phyloP scores from a whole-genome alignment of 2,329 filamentous ascomycete genomes.

The Penicillium sp. region DNA sequence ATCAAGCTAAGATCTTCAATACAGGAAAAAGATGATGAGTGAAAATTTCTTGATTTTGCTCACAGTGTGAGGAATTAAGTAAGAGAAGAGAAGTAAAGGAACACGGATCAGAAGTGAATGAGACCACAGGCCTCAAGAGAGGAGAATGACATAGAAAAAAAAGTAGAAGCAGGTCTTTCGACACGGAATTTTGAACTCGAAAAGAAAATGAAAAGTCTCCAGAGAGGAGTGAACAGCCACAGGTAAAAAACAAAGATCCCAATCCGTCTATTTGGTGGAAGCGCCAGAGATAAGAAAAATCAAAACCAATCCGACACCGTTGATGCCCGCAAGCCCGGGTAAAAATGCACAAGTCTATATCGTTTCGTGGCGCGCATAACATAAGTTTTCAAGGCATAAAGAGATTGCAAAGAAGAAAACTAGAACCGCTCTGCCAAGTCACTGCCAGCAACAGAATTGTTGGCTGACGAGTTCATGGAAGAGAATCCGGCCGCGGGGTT shows the following conservation, averaged over 20 bases:
- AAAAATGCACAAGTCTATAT: constrained; percentile 44
- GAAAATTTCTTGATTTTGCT: constrained; percentile 17
- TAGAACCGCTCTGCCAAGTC: constrained; percentile 62
- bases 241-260: constrained; percentile 12
- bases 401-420: constrained; percentile 6
- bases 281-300: constrained; percentile 22
- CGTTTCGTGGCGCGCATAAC: constrained; percentile 41
- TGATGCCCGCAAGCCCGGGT: constrained; percentile 38
- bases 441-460: constrained; percentile 73
- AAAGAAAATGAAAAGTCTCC: constrained; percentile 5
- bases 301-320: constrained; percentile 35
- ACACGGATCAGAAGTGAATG: constrained; percentile 16
- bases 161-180: constrained; percentile 10
- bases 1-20: not conserved
- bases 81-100: constrained; percentile 11
- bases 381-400: constrained; percentile 18
- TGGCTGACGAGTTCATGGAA: constrained; percentile 74
- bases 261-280: constrained; percentile 25
- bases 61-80: constrained; percentile 20
- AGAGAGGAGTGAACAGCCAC: constrained; percentile 12
- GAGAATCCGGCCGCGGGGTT: constrained; percentile 65
- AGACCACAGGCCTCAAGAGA: constrained; percentile 26
- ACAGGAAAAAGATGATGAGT: not conserved
- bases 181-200: constrained; percentile 22
- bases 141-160: constrained; percentile 21